These are phyloP conservation scores for Coprinopsis marcescibilis DNA, from an alignment of 768 basidiomycete genomes.

Conservation along the genomic window DNA sequence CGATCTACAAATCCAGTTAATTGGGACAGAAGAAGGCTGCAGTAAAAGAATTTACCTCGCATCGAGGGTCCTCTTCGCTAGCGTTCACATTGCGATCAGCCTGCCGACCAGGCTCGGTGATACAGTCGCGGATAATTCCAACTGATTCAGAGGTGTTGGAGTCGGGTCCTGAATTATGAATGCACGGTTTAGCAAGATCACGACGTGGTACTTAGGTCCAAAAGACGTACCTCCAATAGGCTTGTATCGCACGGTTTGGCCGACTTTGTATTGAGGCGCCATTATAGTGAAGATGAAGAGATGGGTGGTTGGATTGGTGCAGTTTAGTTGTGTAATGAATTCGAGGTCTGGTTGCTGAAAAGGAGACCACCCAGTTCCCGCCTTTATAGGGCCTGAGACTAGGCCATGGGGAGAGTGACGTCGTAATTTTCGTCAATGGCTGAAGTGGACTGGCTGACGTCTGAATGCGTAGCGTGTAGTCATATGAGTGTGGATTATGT, in stretches of 20 bases:
- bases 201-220: background rate
- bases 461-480: too few species aligned
- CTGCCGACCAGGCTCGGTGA: conserved; percentile 8
- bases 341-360: too few species aligned
- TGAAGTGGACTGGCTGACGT: too few species aligned
- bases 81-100: conserved; percentile 8
- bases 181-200: background rate
- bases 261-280: conserved; percentile 9
- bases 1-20: background rate
- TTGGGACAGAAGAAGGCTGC: too few species aligned
- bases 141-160: conserved; percentile 7
- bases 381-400: too few species aligned
- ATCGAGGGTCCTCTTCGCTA: conserved; percentile 9
- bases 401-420: too few species aligned
- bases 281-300: conserved; percentile 1
- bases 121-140: background rate
- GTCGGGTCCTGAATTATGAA: conserved; percentile 6
- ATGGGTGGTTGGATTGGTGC: background rate
- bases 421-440: too few species aligned
- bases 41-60: background rate
- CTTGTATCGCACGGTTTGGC: conserved; percentile 10
- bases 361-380: too few species aligned
- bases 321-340: too few species aligned
- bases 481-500: too few species aligned
- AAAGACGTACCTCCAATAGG: conserved; percentile 6